Evolutionary conservation across 2,329 filamentous ascomycete genomes (phyloP), one percentile per base, ranked within the genome.

Genomic region (Neoascochyta sp.): DNA sequence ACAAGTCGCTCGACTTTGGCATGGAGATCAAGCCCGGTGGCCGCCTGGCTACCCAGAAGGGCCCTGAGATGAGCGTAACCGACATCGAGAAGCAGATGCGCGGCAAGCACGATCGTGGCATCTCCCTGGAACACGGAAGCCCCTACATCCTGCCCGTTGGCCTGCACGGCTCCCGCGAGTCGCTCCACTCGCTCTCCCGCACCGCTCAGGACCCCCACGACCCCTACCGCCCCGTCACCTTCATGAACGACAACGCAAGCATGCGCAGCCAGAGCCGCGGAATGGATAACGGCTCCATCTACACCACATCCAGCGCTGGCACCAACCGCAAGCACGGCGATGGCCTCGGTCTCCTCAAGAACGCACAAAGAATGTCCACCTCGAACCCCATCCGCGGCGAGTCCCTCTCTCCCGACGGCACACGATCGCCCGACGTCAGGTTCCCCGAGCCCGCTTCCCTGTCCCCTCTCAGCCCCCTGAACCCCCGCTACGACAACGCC

Each of bases 131-230:
- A 41, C 71, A 89, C 26, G 78, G 77, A 18, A 92, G 81, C 50
- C 92, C 92, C 2, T 98, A 96, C 60, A 75, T 98, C n/a, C 73
- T 96, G n/a, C 89, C 92, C 4, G 85, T 86, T 1, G 80, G 78
- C 32, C 57, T 90, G 12, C 80, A 92, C 22, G 73, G 77, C 53
- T 95, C 90, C 1, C 78, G 79, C 24, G 88, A 95, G 47, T 95
- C 90, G 4, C 71, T 96, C 41, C 81, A 89, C 60, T 93, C 88
- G 3, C 71, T 96, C 44, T 85, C 88, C 15, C 80, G 83, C 31
- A 83, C 81, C 2, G 74, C 90, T 24, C 74, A 80, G 34, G 75
- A 79, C 45, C 76, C 81, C 31, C 83, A 93, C 50, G 90, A 95
- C 61, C 90, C 88, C 19, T 96, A 95, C 65, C 79, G 86, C 28